phyloP scores from a whole-genome alignment of 192 early-diverging fungal genomes.

The Funneliformis mosseae region DNA sequence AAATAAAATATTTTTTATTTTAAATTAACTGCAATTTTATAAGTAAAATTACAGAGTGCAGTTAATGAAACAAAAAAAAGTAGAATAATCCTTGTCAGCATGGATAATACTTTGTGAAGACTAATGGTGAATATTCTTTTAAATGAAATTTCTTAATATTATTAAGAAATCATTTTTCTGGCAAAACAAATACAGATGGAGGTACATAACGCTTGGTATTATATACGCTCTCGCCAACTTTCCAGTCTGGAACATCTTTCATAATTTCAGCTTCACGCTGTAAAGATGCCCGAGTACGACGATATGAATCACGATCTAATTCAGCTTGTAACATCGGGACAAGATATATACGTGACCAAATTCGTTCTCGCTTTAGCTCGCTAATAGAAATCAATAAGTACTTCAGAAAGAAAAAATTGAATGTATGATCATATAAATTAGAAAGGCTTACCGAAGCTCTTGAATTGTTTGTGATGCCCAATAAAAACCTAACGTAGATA shows the following conservation, averaged over 20 bases:
- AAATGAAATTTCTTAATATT: neutral
- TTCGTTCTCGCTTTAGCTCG: conserved; percentile 89
- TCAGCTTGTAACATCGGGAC: conserved; percentile 92
- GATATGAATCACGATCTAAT: conserved; percentile 86
- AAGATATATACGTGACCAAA: conserved; percentile 91
- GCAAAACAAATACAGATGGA: conserved; percentile 47
- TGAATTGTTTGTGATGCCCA: conserved; percentile 62
- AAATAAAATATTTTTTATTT: too few species aligned
- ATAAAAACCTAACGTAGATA: conserved; percentile 87
- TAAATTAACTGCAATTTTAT: too few species aligned
- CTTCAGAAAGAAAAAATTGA: neutral
- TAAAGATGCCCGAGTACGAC: conserved; percentile 72
- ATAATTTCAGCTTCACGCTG: conserved; percentile 83
- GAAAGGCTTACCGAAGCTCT: conserved; percentile 63
- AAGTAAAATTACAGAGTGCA: too few species aligned
- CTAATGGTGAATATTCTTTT: too few species aligned
- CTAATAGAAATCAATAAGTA: conserved; percentile 44
- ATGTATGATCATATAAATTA: neutral
- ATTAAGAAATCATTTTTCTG: neutral
- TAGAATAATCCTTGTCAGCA: too few species aligned
- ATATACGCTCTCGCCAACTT: conserved; percentile 86
- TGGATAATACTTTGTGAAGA: too few species aligned
- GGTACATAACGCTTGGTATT: conserved; percentile 81
- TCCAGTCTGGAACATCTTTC: conserved; percentile 80
- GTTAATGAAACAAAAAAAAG: too few species aligned